Conservation (phyloP, 2,329 filamentous ascomycete species). For the Colletotrichum graminicola region DNA sequence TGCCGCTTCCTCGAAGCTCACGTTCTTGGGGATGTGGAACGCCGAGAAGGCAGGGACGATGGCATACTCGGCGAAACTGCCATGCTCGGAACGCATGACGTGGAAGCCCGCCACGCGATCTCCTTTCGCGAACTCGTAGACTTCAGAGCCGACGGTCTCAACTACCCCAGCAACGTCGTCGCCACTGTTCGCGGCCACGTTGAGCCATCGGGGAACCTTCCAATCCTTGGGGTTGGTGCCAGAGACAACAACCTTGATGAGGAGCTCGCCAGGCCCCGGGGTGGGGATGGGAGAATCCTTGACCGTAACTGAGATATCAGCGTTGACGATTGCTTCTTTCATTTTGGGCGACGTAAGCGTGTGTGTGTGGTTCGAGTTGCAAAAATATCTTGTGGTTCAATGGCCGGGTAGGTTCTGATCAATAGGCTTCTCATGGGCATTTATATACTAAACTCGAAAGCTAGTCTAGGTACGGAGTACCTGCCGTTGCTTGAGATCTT, state of each 20-base stretch:
- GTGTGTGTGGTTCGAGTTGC: background rate
- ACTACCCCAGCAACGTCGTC: constrained; percentile 47
- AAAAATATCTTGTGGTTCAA: background rate
- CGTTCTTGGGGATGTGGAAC: constrained; percentile 63
- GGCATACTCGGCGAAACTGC: constrained; percentile 73
- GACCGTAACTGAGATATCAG: constrained; percentile 31
- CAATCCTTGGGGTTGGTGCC: constrained; percentile 49
- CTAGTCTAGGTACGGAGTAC: too few species aligned
- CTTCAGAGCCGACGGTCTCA: constrained; percentile 42
- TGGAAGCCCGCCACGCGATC: constrained; percentile 64
- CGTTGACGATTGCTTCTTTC: constrained; percentile 42
- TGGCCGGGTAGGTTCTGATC: background rate
- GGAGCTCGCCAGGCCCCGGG: constrained; percentile 43
- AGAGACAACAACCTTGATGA: constrained; percentile 44
- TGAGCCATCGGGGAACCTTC: constrained; percentile 43
- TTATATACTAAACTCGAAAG: background rate
- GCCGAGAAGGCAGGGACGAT: constrained; percentile 67
- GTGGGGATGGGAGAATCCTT: constrained; percentile 38
- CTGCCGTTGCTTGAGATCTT: background rate
- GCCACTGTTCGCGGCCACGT: constrained; percentile 38
- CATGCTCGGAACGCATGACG: constrained; percentile 63
- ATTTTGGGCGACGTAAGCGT: constrained; percentile 10
- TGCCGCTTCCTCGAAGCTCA: constrained; percentile 67
- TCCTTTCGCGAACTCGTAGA: constrained; percentile 47
- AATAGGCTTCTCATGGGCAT: background rate